Percentiles rank a stretch among this genome's conserved stretches.
These are phyloP conservation scores for Cladosporium sp. DNA, from an alignment of 2,329 filamentous ascomycete species.

Conservation along the genomic window DNA sequence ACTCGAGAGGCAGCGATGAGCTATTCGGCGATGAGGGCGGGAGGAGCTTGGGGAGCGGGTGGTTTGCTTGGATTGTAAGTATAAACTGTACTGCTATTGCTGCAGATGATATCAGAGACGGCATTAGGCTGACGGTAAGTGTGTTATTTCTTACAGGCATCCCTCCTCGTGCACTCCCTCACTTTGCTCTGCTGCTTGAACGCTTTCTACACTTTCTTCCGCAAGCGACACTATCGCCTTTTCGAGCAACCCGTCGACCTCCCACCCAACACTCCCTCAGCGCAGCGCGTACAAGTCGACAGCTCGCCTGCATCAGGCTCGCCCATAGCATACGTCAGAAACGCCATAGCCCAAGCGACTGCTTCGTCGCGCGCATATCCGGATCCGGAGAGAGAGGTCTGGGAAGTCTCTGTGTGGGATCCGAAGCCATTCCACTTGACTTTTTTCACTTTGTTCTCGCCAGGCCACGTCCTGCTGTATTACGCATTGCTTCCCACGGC, in stretches of 20 bases:
- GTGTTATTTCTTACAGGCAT: conserved; percentile 27
- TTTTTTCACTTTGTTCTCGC: conserved; percentile 87
- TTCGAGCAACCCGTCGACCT: conserved; percentile 83
- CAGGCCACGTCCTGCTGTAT: conserved; percentile 88
- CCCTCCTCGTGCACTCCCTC: conserved; percentile 67
- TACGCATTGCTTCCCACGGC: conserved; percentile 79
- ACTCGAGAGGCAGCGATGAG: conserved; percentile 55
- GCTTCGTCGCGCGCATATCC: conserved; percentile 84
- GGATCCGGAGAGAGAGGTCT: conserved; percentile 78
- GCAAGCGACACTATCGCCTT: conserved; percentile 81
- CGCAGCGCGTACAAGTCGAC: conserved; percentile 81
- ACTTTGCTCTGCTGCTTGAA: conserved; percentile 67
- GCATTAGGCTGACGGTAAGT: conserved; percentile 11
- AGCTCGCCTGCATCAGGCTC: conserved; percentile 75
- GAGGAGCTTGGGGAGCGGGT: conserved; percentile 49
- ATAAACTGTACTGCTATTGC: not conserved
- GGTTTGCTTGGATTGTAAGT: conserved; percentile 63
- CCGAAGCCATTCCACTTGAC: conserved; percentile 78
- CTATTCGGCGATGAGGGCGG: conserved; percentile 68
- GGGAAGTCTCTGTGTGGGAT: conserved; percentile 93
- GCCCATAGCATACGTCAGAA: conserved; percentile 70
- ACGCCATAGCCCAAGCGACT: conserved; percentile 60
- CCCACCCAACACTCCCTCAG: conserved; percentile 74
- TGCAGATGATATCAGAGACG: not conserved
- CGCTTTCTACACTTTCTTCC: conserved; percentile 74